These are phyloP conservation scores for Graphilbum sp. DNA, from an alignment of 2,329 filamentous ascomycete species.

Conservation along the genomic window DNA sequence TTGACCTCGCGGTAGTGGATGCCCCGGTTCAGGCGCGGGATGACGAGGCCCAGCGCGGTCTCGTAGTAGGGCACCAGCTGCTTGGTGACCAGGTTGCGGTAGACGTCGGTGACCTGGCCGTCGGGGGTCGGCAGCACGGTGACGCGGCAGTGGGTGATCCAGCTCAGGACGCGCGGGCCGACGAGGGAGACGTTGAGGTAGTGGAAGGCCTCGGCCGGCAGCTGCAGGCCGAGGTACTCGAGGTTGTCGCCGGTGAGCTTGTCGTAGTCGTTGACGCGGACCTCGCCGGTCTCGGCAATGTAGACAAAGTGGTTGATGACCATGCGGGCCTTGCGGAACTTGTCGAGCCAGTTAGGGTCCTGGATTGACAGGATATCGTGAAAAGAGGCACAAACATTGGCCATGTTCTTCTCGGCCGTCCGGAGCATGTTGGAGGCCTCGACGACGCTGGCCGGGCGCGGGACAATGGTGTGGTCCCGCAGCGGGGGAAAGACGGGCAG, in stretches of 20 bases:
- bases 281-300: slow-evolving; percentile 59
- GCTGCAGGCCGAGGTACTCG: slow-evolving; percentile 74
- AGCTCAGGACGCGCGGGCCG: slow-evolving; percentile 62
- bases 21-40: slow-evolving; percentile 65
- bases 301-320: slow-evolving; percentile 78
- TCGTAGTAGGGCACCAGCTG: slow-evolving; percentile 61
- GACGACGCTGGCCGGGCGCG: slow-evolving; percentile 45
- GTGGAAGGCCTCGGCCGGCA: slow-evolving; percentile 80
- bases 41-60: slow-evolving; percentile 60
- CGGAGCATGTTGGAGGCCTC: slow-evolving; percentile 68
- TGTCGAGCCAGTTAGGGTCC: slow-evolving; percentile 63
- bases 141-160: slow-evolving; percentile 66
- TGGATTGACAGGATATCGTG: slow-evolving; percentile 61
- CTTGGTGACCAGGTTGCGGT: slow-evolving; percentile 60
- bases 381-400: slow-evolving; percentile 58
- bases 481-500: slow-evolving; percentile 66
- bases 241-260: slow-evolving; percentile 69
- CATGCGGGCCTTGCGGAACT: slow-evolving; percentile 73
- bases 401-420: slow-evolving; percentile 51
- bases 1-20: slow-evolving; percentile 66
- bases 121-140: slow-evolving; percentile 73
- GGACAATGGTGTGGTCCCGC: slow-evolving; percentile 37
- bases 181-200: slow-evolving; percentile 77
- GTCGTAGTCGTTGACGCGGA: slow-evolving; percentile 58
- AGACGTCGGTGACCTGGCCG: slow-evolving; percentile 62